phyloP scores from a whole-genome alignment of 768 basidiomycete species.

The Pleurotus pulmonarius region DNA sequence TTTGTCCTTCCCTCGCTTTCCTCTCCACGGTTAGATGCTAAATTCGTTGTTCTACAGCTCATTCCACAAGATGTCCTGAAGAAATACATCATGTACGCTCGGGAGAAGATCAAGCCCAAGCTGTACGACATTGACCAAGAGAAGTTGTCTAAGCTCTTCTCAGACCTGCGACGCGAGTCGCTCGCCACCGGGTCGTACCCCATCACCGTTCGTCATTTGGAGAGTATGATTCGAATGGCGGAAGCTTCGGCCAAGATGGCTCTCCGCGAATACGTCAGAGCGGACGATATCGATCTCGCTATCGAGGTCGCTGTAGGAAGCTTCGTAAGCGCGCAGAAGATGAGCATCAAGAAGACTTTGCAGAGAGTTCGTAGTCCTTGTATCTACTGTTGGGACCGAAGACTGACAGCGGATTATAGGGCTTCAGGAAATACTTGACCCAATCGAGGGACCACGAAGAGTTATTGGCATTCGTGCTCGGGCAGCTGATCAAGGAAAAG shows the following conservation, averaged over 20 bases:
- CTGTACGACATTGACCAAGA: constrained; percentile 94
- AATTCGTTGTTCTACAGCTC: constrained; percentile 46
- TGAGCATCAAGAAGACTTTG: constrained; percentile 96
- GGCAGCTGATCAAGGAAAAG: constrained; percentile 89
- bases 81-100: constrained; percentile 99
- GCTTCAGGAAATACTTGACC: constrained; percentile 96
- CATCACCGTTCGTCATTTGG: constrained; percentile 95
- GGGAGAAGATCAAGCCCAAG: constrained; percentile 90
- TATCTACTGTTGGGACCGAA: too few species aligned
- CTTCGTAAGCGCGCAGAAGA: constrained; percentile 96
- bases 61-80: constrained; percentile 95
- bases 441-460: constrained; percentile 97
- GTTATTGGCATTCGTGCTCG: constrained; percentile 89
- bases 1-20: constrained; percentile 33
- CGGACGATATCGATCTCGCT: constrained; percentile 95
- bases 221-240: constrained; percentile 99
- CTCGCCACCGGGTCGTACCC: constrained; percentile 98
- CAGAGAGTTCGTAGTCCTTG: constrained; percentile 66
- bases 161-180: constrained; percentile 93
- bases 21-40: neutral
- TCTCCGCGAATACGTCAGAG: constrained; percentile 89
- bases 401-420: constrained; percentile 35
- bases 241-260: constrained; percentile 99
- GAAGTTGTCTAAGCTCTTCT: constrained; percentile 90
- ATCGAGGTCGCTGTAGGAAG: constrained; percentile 94